A percentile compares a stretch with the other conserved stretches of the same genome.
These are phyloP conservation scores for Penicillium waksmanii DNA, from an alignment of 495 filamentous ascomycete genomes.

Conservation along the genomic window DNA sequence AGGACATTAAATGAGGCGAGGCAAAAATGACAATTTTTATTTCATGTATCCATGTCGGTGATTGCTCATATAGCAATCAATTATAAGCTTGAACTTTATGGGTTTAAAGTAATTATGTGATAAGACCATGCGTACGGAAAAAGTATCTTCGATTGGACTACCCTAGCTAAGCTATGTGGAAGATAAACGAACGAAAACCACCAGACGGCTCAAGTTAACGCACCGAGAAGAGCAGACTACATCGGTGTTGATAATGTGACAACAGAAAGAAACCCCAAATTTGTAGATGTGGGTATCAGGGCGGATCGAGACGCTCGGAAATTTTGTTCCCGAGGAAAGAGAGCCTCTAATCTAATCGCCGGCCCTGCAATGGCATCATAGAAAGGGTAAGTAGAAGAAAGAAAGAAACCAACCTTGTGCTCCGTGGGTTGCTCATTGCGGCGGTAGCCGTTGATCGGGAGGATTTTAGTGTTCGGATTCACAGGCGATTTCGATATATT, in stretches of 20 bases:
- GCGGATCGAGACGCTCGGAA: conserved; percentile 9
- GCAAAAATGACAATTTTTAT: too few relatives aligned
- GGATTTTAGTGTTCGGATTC: not conserved
- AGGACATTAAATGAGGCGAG: conserved; percentile 8
- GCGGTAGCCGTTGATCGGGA: conserved; percentile 18
- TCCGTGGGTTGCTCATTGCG: conserved; percentile 23
- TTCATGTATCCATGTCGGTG: too few relatives aligned
- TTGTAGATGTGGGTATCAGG: conserved; percentile 8
- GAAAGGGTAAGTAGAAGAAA: conserved; percentile 34
- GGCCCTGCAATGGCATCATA: conserved; percentile 21
- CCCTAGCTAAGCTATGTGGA: conserved; percentile 31
- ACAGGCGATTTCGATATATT: conserved; percentile 18
- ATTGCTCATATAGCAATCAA: too few relatives aligned
- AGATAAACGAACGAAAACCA: conserved; percentile 24
- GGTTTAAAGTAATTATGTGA: too few relatives aligned
- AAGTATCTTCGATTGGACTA: conserved; percentile 24
- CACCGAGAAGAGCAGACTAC: conserved; percentile 13
- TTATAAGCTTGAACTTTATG: too few relatives aligned
- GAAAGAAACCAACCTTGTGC: conserved; percentile 45
- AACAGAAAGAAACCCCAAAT: conserved; percentile 19
- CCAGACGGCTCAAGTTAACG: conserved; percentile 25
- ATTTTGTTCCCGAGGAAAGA: conserved; percentile 11
- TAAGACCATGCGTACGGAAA: not conserved
- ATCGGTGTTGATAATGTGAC: conserved; percentile 20
- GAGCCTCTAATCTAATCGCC: conserved; percentile 18